Base-by-base conservation (phyloP, 345 rosid species). In the Linum tenue region DNA sequence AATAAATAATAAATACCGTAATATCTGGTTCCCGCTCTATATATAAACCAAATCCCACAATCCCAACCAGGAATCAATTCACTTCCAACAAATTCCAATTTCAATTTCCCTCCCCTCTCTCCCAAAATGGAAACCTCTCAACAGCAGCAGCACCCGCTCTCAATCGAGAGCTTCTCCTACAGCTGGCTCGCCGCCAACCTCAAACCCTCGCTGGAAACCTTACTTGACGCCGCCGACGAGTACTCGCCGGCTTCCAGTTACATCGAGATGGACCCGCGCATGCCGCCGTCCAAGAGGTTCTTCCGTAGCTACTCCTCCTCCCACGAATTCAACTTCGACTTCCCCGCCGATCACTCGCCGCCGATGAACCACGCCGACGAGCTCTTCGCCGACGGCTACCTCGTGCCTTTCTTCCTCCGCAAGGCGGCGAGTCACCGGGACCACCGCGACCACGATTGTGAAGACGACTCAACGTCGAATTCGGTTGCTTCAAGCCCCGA, bases 211-310 rank as follows among this genome's bases (percentile, higher is more conserved):
- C 59, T 77, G 56, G 90, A 88, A 60, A 62, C 77, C 77, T 68
- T 78, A 2, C 86, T 80, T 56, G 67, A 64, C 69, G 78, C 87
- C 40, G 67, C 83, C 62, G 90, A 91, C 72, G 83, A 76, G 62
- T 77, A 76, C 15, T 95, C 84, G 73, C 96, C 87, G 64, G 81
- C 90, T 68, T 85, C 86, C 39, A 84, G 85, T 38, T 92, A 87
- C 88, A 92, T 92, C 38, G 96, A 92, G 73, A 87, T 92, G 98
- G 98, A 92, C 82, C 96, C 98, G 15, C 86, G 84, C 71, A 74
- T 88, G 78, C 87, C 96, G 60, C 91, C 97, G 40, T 92, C 98
- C 6, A 86, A 81, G 84, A 85, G 97, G 75, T 92, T 90, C 84
- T 74, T 80, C 55, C 72, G 77, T 0, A 22, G 31, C 31, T 22